Evolutionary conservation across 148 eudicot species (phyloP).

Genomic region (Camellia japonica): DNA sequence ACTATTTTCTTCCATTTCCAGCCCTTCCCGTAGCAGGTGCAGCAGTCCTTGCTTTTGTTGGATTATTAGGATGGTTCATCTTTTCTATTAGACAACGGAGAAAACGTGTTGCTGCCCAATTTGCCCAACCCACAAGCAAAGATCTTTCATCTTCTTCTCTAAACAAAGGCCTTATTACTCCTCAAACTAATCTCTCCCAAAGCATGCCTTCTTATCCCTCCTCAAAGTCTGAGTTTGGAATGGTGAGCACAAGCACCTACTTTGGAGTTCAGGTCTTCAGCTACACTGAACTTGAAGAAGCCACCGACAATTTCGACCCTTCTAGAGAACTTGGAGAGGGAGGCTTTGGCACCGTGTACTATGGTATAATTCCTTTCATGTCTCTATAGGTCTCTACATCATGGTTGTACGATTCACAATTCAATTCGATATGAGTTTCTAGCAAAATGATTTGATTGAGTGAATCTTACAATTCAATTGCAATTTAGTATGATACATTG

Average conservation of each 20-base stretch:
- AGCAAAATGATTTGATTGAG: too few relatives aligned
- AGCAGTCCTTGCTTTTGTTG: conserved; percentile 34
- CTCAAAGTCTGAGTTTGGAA: conserved; percentile 51
- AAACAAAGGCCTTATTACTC: conserved; percentile 33
- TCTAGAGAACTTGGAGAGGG: conserved; percentile 85
- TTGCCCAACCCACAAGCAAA: conserved; percentile 19
- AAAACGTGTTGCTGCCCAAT: conserved; percentile 18
- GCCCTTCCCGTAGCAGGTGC: conserved; percentile 43
- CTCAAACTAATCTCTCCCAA: conserved; percentile 44
- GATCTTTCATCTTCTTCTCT: conserved; percentile 25
- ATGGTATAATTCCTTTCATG: conserved; percentile 44
- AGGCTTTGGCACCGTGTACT: conserved; percentile 87
- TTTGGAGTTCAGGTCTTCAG: conserved; percentile 65
- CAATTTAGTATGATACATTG: too few relatives aligned
- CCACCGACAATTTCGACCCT: conserved; percentile 59
- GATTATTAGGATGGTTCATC: conserved; percentile 30
- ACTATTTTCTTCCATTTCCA: conserved; percentile 24
- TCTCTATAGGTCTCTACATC: background rate
- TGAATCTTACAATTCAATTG: too few relatives aligned
- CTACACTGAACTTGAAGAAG: conserved; percentile 69
- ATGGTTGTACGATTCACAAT: too few relatives aligned
- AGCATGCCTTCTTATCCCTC: conserved; percentile 56
- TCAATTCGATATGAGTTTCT: too few relatives aligned
- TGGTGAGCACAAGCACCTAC: conserved; percentile 48
- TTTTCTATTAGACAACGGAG: conserved; percentile 30